These are phyloP conservation scores for Ophiocordyceps camponoti-floridani DNA, from an alignment of 2,329 filamentous ascomycete genomes.

Conservation along the genomic window DNA sequence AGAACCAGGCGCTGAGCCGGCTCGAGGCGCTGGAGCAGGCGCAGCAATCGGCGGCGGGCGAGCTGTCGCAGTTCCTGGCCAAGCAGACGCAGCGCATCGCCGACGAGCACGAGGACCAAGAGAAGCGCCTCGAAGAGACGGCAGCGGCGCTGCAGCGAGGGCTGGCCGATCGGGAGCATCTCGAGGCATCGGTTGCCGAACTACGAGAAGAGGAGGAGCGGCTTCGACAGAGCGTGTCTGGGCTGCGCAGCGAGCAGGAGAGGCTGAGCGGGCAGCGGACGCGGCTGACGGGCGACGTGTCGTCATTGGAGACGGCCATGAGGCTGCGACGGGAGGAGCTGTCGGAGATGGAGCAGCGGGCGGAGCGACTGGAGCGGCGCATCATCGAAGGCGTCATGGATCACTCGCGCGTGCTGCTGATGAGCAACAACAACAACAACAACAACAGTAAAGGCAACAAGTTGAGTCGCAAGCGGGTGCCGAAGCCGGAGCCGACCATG, in stretches of 20 bases:
- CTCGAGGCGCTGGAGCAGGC: conserved; percentile 77
- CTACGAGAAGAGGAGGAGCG: conserved; percentile 34
- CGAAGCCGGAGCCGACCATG: conserved; percentile 15
- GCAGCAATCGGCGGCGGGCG: conserved; percentile 68
- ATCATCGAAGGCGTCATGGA: conserved; percentile 94
- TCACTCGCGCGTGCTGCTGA: conserved; percentile 79
- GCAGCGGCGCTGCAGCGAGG: conserved; percentile 65
- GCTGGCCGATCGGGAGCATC: conserved; percentile 43
- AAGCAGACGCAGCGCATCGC: conserved; percentile 57
- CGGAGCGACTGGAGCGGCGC: conserved; percentile 74
- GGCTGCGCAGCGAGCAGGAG: conserved; percentile 53
- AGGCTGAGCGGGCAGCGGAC: conserved; percentile 61
- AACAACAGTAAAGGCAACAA: conserved; percentile 35
- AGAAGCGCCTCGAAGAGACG: conserved; percentile 65
- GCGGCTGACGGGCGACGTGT: conserved; percentile 67
- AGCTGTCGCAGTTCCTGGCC: conserved; percentile 68
- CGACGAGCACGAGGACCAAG: conserved; percentile 61
- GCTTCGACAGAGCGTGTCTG: conserved; percentile 35
- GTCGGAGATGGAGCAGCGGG: conserved; percentile 74
- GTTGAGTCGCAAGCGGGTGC: conserved; percentile 40
- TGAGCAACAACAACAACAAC: conserved; percentile 47
- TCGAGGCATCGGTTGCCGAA: conserved; percentile 34
- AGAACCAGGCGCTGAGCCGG: conserved; percentile 25
- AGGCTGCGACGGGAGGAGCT: conserved; percentile 81
- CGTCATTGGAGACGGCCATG: conserved; percentile 78